Evolutionary conservation across 768 basidiomycete genomes (phyloP).

Genomic region (Pisolithus tinctorius): DNA sequence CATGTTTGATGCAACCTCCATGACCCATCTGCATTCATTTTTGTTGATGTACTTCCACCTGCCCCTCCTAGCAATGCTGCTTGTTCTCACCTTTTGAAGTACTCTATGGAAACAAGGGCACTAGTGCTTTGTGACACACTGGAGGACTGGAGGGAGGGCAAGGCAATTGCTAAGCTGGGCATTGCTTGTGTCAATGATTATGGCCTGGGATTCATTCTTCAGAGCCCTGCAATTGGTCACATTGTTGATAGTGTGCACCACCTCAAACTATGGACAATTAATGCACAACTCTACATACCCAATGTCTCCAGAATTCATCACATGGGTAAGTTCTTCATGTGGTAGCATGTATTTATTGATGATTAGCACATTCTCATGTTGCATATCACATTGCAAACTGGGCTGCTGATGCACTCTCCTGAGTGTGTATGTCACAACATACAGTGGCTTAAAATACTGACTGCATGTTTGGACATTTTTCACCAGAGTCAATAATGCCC

Average conservation of each 20-base stretch:
- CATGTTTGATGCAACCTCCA: slow-evolving; percentile 22
- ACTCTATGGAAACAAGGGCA: not conserved
- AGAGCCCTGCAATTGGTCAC: slow-evolving; percentile 7
- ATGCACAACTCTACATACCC: no score
- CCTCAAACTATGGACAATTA: not conserved
- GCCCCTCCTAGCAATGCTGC: not conserved
- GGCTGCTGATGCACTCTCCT: no score
- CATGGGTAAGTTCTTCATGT: no score
- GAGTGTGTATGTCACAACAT: no score
- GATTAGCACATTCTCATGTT: no score
- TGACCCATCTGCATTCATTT: slow-evolving; percentile 5
- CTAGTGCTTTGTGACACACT: not conserved
- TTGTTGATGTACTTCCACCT: not conserved
- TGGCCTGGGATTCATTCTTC: slow-evolving; percentile 11
- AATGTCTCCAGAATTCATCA: no score
- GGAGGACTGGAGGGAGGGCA: slow-evolving; percentile 9
- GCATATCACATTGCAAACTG: no score
- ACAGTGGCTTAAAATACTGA: no score
- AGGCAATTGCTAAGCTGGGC: slow-evolving; percentile 5
- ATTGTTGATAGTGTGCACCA: slow-evolving; percentile 23
- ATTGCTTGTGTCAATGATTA: not conserved
- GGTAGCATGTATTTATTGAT: no score
- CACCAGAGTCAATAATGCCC: no score
- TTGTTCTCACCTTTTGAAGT: not conserved
- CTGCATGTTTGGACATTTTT: no score